phyloP scores from a whole-genome alignment of 352 stramenopile species.

The Pythium monospermum region DNA sequence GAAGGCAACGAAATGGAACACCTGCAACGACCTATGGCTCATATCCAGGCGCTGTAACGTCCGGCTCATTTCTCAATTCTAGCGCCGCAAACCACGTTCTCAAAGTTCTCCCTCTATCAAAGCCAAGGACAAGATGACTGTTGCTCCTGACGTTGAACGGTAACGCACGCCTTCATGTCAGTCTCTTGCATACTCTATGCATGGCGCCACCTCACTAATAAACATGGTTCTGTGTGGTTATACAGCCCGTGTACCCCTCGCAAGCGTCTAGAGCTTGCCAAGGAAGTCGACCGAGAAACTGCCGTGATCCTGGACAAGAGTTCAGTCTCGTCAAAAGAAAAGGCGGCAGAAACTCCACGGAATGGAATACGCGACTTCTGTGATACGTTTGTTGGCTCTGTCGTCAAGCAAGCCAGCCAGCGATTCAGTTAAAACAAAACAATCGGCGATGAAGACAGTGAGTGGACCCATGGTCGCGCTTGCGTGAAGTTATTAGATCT shows the following conservation, averaged over 20 bases:
- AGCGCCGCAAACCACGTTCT: not conserved
- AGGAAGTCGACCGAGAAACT: constrained; percentile 47
- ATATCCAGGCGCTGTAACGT: too few species aligned
- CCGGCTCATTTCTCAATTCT: constrained; percentile 1
- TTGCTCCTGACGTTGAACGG: constrained; percentile 12
- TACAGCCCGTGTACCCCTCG: constrained; percentile 54
- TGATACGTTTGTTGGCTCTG: constrained; percentile 33
- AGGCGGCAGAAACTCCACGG: constrained; percentile 10
- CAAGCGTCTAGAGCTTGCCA: constrained; percentile 55
- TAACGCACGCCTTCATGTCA: not conserved
- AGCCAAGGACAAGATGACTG: constrained; percentile 14
- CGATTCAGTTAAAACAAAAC: constrained; percentile 13
- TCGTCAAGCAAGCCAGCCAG: constrained; percentile 31
- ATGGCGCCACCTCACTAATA: not conserved
- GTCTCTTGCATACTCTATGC: not conserved
- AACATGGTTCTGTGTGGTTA: not conserved
- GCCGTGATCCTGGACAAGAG: constrained; percentile 18
- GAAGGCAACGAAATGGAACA: not conserved
- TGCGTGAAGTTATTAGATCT: too few species aligned
- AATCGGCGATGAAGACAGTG: too few species aligned
- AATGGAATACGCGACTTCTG: constrained; percentile 38
- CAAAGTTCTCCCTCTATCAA: not conserved
- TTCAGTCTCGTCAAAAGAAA: not conserved
- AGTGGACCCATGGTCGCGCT: too few species aligned
- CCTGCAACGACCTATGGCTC: not conserved